Percentiles rank a stretch among this genome's conserved stretches.
Conservation (phyloP, 306 rosid genomes). For the Herpetospermum pedunculosum region DNA sequence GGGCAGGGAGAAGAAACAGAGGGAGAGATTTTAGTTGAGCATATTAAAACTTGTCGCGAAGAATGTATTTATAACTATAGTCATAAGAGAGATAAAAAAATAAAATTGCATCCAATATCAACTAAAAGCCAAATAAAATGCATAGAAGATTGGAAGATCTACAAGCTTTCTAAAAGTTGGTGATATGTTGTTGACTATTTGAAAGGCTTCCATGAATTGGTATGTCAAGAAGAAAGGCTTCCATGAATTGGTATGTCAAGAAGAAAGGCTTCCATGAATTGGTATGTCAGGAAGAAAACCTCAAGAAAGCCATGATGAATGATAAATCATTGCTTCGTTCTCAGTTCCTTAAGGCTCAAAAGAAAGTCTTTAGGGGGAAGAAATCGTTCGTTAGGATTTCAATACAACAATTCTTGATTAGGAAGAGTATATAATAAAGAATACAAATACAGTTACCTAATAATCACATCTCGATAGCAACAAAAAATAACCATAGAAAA, state of each 20-base stretch:
- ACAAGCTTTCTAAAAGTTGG: neutral
- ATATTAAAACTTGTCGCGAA: neutral
- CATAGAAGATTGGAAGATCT: neutral
- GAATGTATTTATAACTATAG: neutral
- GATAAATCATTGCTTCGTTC: neutral
- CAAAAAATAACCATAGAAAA: neutral
- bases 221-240: too few species aligned
- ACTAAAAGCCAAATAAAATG: neutral
- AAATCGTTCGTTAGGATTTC: neutral
- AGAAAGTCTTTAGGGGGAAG: neutral
- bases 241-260: neutral
- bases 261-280: neutral
- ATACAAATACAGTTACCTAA: neutral
- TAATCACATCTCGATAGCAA: neutral
- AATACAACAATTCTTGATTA: neutral
- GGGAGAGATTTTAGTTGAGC: neutral
- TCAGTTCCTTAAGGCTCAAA: neutral
- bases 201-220: neutral
- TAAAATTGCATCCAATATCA: neutral
- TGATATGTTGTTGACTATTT: neutral
- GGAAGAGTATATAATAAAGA: neutral
- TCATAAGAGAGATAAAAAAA: neutral
- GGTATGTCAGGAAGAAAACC: neutral
- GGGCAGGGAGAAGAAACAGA: neutral
- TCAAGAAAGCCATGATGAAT: neutral